Base-by-base conservation (phyloP, 352 stramenopile genomes). In the Phytopythium sindhum region DNA sequence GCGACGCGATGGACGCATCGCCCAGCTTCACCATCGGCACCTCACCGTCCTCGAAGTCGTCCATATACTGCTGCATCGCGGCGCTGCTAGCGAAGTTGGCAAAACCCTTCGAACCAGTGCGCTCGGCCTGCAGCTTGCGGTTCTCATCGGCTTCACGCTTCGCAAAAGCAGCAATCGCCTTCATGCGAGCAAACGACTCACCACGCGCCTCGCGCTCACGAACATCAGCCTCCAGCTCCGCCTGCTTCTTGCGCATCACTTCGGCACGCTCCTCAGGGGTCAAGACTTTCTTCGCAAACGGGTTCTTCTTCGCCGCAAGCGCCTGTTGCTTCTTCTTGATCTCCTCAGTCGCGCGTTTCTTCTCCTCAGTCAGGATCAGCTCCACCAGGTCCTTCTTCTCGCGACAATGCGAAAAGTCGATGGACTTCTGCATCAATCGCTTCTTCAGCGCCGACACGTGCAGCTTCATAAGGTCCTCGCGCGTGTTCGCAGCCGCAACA, bases 1-100 rank as follows among this genome's bases (percentile, higher is more conserved):
- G 98, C 63, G 97, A 99, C 29, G 98, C 98, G 53, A 99, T 98
- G 37, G 96, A 99, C 4, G 98, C 98, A 78, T 99, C 97, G 12
- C 98, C 98, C 41, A 99, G 86, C 81, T 99, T 98, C 8, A 99
- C 96, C 93, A 99, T 98, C 19, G 96, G 86, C 59, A 98, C 48
- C 85, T 96, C 88, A n/a, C 88, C 88, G 63, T 96, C 88, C 26
- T 96, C 88, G 69, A 96, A 95, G 65, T 96, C 88, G 51, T 96
- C 86, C 88, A 96, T 95, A 73, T 96, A 96, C 73, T 96, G 88
- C 21, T 74, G 62, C 84, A 96, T 92, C n/a, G 86, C 86, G 41
- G 78, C 77, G 54, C 92, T 94, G 69, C 90, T 94, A 15, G 88
- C 86, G 67, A 92, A 96, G 69, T 89, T 89, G 8, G 86, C 87